These are phyloP conservation scores for Piloderma croceum DNA, from an alignment of 768 basidiomycete genomes.

Conservation along the genomic window DNA sequence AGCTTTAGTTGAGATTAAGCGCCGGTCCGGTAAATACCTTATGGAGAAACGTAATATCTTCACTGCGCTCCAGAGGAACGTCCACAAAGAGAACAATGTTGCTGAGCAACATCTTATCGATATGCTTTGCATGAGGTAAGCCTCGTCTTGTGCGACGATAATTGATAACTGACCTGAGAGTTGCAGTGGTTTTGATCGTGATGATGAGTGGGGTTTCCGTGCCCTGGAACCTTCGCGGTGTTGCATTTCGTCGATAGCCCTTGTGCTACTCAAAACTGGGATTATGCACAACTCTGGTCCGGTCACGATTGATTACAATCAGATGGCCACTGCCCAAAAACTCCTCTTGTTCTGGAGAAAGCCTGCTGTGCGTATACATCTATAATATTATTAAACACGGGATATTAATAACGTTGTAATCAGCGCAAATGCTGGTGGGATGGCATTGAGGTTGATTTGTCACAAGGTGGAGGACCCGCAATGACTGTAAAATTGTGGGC, in stretches of 20 bases:
- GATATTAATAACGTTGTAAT: no score
- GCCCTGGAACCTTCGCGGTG: conserved; percentile 94
- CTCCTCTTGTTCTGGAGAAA: conserved; percentile 97
- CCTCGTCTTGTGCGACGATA: conserved; percentile 8
- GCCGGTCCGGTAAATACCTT: conserved; percentile 79
- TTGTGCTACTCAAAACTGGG: conserved; percentile 95
- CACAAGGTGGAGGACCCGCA: conserved; percentile 46
- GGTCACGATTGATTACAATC: conserved; percentile 81
- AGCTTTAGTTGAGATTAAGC: conserved; percentile 73
- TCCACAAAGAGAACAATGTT: conserved; percentile 98
- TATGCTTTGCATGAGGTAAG: conserved; percentile 98
- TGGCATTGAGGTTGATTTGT: conserved; percentile 84
- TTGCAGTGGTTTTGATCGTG: conserved; percentile 86
- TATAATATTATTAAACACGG: conserved; percentile 1
- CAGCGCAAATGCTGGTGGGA: conserved; percentile 99
- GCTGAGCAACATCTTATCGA: conserved; percentile 99
- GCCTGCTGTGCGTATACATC: conserved; percentile 74
- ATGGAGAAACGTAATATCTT: conserved; percentile 91
- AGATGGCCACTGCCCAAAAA: conserved; percentile 98
- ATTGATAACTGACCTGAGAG: conserved; percentile 4
- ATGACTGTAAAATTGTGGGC: conserved; percentile 89
- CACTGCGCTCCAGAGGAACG: conserved; percentile 95
- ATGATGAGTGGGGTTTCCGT: conserved; percentile 98
- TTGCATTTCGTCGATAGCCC: conserved; percentile 96
- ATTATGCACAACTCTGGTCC: conserved; percentile 65